Conservation (phyloP, 78 protist species). For the Chrysochromulina parva region DNA sequence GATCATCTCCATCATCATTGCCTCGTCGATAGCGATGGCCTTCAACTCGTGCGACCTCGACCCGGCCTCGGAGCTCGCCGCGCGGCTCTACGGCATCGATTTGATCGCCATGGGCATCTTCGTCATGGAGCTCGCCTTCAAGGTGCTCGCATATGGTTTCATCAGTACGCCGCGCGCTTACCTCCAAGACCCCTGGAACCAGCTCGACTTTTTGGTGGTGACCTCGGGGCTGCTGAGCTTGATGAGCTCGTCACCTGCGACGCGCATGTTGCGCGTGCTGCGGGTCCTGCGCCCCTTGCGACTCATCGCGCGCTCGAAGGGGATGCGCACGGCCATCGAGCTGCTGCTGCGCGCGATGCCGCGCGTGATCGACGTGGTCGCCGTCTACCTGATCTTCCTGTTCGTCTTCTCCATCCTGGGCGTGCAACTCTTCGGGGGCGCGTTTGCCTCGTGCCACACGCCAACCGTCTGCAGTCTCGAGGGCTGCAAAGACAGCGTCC, state of each 20-base stretch:
- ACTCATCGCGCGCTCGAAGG: neutral
- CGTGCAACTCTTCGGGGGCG: conserved; percentile 45
- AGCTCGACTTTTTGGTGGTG: neutral
- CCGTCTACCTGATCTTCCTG: neutral
- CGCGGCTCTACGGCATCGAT: too few species aligned
- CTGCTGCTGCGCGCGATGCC: neutral
- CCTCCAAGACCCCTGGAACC: neutral
- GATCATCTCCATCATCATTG: neutral
- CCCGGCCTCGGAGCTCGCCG: too few species aligned
- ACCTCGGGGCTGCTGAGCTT: neutral
- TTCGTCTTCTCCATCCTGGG: conserved; percentile 44
- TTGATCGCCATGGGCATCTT: too few species aligned
- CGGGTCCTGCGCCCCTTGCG: conserved; percentile 37
- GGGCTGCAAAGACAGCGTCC: too few species aligned
- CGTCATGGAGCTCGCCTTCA: too few species aligned
- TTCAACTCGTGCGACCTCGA: neutral
- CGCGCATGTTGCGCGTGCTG: neutral
- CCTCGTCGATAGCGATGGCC: neutral
- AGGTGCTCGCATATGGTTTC: neutral
- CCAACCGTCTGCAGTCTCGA: too few species aligned
- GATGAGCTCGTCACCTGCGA: neutral
- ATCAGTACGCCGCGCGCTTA: neutral
- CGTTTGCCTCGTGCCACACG: neutral
- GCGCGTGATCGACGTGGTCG: neutral
- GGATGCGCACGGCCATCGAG: neutral